Percentiles rank a stretch among this genome's conserved stretches.
Conservation (phyloP, 176 grass and related monocot species). For the sorghum (Sorghum bicolor) region DNA sequence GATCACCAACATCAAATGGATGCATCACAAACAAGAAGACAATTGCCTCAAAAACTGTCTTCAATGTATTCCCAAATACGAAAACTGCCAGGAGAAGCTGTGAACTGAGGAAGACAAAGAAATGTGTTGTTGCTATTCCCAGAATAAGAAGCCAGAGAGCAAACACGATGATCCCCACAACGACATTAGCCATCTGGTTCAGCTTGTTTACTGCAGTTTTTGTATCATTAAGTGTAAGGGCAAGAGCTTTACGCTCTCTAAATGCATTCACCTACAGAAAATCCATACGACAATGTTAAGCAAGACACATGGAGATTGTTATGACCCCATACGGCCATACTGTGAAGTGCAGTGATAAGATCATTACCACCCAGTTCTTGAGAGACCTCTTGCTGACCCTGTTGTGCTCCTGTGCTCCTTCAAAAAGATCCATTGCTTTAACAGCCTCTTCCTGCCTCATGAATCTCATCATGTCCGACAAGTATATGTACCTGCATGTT, state of each 20-base stretch:
- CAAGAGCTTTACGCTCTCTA: constrained; percentile 66
- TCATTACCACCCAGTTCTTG: constrained; percentile 97
- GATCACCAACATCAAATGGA: constrained; percentile 76
- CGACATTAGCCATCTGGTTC: constrained; percentile 44
- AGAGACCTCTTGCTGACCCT: constrained; percentile 73
- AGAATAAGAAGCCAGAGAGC: constrained; percentile 57
- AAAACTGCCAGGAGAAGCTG: constrained; percentile 70
- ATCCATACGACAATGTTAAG: constrained; percentile 17
- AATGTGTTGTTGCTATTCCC: constrained; percentile 55
- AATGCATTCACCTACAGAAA: constrained; percentile 61
- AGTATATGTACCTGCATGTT: constrained; percentile 74
- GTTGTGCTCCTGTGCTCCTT: constrained; percentile 67
- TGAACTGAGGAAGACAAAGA: constrained; percentile 61
- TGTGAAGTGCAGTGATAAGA: not conserved
- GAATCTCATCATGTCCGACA: constrained; percentile 71
- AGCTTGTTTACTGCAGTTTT: constrained; percentile 74
- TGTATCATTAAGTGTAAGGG: constrained; percentile 63
- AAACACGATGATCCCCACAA: constrained; percentile 54
- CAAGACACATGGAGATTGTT: not conserved
- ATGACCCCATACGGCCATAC: constrained; percentile 1
- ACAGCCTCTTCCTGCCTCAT: constrained; percentile 68
- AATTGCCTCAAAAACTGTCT: constrained; percentile 68
- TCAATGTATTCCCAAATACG: constrained; percentile 73
- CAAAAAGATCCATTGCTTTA: constrained; percentile 73
- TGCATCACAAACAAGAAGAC: constrained; percentile 70